Evolutionary conservation across 2,329 filamentous ascomycete genomes (phyloP).

Genomic region (Paecilomyces dactylethromorphus): DNA sequence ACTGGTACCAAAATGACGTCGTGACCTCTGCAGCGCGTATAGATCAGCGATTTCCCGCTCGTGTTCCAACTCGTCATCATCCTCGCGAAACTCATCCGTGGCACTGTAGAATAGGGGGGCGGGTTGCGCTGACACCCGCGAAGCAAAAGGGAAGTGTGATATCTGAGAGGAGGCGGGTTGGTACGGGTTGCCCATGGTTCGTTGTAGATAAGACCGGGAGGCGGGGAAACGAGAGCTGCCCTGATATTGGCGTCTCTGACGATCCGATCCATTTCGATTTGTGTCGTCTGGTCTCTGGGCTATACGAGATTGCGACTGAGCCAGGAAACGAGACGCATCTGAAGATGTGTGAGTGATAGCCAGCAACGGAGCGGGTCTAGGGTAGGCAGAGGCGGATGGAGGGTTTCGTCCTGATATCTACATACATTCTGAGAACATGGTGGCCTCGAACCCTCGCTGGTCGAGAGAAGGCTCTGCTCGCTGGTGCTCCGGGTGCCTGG

Average conservation of each 20-base stretch:
- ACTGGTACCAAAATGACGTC: conserved; percentile 79
- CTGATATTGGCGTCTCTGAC: conserved; percentile 39
- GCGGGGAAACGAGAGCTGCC: conserved; percentile 41
- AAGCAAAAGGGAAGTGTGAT: conserved; percentile 70
- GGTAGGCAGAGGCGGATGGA: conserved; percentile 1
- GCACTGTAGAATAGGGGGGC: conserved; percentile 93
- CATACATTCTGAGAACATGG: conserved; percentile 89
- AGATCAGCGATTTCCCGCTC: conserved; percentile 90
- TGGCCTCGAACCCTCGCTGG: conserved; percentile 14
- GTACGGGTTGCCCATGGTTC: conserved; percentile 68
- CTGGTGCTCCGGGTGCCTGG: background rate
- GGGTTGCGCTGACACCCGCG: conserved; percentile 67
- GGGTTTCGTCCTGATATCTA: background rate
- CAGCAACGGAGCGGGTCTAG: conserved; percentile 23
- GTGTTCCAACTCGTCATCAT: conserved; percentile 86
- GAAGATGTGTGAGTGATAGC: conserved; percentile 14
- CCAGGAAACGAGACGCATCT: conserved; percentile 96
- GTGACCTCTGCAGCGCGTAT: conserved; percentile 82
- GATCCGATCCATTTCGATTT: conserved; percentile 43
- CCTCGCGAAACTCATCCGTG: conserved; percentile 82
- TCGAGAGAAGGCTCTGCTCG: background rate
- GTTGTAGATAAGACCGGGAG: conserved; percentile 45
- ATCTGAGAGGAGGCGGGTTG: conserved; percentile 65
- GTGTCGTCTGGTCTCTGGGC: conserved; percentile 59
- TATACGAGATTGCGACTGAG: conserved; percentile 89